Evolutionary conservation across 2,329 filamentous ascomycete species (phyloP).

Genomic region (Aspergillus terreus): DNA sequence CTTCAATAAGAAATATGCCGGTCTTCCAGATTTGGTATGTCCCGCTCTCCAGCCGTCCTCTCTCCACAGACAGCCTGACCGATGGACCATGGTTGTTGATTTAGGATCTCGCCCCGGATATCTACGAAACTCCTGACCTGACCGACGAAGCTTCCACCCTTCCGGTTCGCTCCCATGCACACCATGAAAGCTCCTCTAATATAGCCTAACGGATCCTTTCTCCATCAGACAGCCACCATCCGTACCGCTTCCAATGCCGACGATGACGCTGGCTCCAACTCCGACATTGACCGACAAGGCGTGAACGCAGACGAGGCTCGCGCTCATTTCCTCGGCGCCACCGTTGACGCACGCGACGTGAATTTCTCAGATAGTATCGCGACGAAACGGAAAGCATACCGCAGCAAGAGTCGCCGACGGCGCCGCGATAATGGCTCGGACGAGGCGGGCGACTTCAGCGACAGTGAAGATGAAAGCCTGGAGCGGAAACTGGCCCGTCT

Average conservation of each 20-base stretch:
- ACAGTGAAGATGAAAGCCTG: conserved; percentile 74
- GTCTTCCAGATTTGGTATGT: conserved; percentile 70
- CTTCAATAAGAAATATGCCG: conserved; percentile 76
- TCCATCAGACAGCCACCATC: conserved; percentile 51
- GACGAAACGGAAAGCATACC: conserved; percentile 79
- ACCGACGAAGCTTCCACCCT: conserved; percentile 86
- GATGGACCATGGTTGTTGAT: neutral
- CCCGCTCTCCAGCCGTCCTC: neutral
- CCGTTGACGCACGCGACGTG: conserved; percentile 71
- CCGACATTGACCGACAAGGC: conserved; percentile 70
- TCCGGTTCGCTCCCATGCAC: conserved; percentile 53
- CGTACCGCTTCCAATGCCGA: conserved; percentile 56
- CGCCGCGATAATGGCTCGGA: conserved; percentile 45
- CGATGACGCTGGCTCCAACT: conserved; percentile 50
- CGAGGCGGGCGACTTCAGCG: conserved; percentile 70
- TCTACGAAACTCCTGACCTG: conserved; percentile 93
- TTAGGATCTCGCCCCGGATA: conserved; percentile 86
- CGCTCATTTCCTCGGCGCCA: conserved; percentile 69
- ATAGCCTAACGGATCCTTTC: conserved; percentile 43
- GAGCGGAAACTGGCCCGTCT: conserved; percentile 77
- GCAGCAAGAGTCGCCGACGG: conserved; percentile 64
- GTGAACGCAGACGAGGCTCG: conserved; percentile 77
- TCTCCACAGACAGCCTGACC: neutral
- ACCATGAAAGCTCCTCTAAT: neutral
- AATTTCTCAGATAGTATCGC: conserved; percentile 89